Base-by-base conservation (phyloP, 208 protist species). In the Trypanosoma rangeli region DNA sequence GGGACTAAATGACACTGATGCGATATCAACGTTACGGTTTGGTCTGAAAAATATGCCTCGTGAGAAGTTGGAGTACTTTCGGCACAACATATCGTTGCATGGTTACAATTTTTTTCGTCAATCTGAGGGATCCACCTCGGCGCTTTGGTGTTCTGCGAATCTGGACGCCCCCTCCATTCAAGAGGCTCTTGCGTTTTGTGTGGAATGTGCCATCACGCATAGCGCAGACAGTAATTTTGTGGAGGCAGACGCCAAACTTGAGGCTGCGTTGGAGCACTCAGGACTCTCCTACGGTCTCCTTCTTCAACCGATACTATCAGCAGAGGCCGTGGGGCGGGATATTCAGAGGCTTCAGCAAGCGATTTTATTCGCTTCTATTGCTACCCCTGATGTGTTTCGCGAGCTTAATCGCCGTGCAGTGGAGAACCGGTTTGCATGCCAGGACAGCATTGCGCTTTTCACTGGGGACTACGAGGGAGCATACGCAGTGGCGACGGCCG, bases 381-480 rank as follows among this genome's bases (percentile, higher is more conserved):
- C n/a, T 7, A 22, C 26, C 20, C 58, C 48, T 31, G 54, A 65
- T n/a, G 26, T 71, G n/a, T 71, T 75, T 44, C 3, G 26, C 24
- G 54, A 55, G 24, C 42, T 68, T 15, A 33, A 18, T 16, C 46
- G 42, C 53, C 76, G 66, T 24, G 73, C 74, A n/a, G 60, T 73
- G 31, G 59, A 37, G 13, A 22, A 63, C 62, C 70, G 81, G 54
- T 79, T 79, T 0, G 39, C 69, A 5, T 92, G 84, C 63, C 87
- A 93, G 65, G 70, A 88, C 69, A 64, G 78, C 28, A 65, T 95
- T 29, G 78, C 74, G 28, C 74, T 95, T 39, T 50, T 93, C 31
- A 85, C 81, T 12, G 90, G 90, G 5, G 90, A 95, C 73, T 64
- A 89, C 54, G 84, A 91, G 13, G 85, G 87, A 8, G 82, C 86